phyloP scores from a whole-genome alignment of 345 rosid species.

The Gynandropsis gynandra region DNA sequence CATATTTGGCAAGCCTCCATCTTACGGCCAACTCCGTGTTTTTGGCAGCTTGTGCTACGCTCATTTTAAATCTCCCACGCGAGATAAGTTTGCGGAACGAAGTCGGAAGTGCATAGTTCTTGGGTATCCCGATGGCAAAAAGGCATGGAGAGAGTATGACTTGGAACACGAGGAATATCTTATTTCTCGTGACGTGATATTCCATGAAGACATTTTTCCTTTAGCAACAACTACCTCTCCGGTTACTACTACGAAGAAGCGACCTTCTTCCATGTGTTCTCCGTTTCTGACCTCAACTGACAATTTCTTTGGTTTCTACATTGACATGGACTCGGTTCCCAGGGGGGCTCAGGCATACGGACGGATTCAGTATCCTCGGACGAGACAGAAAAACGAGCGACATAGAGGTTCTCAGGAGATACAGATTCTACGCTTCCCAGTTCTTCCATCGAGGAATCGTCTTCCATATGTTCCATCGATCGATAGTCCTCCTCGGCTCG shows the following conservation, averaged over 20 bases:
- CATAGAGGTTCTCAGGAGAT: neutral
- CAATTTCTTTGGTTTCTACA: too few relatives aligned
- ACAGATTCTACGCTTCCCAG: neutral
- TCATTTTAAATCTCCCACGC: neutral
- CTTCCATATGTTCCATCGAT: neutral
- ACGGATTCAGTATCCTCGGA: too few relatives aligned
- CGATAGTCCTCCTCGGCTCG: too few relatives aligned
- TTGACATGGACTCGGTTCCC: neutral
- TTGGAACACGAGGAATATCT: neutral
- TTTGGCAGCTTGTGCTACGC: neutral
- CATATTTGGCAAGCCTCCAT: neutral
- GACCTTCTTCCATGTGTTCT: too few relatives aligned
- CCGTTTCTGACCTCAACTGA: too few relatives aligned
- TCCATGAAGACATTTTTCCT: neutral
- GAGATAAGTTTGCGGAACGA: neutral
- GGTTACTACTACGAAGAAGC: neutral
- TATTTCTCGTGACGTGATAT: neutral
- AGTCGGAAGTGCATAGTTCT: neutral
- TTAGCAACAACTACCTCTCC: neutral
- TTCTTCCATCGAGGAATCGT: neutral
- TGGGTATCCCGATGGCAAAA: neutral
- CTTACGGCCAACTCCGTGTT: neutral
- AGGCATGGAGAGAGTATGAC: neutral
- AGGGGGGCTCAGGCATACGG: neutral
- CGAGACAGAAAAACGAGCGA: too few relatives aligned